A percentile compares a stretch with the other conserved stretches of the same genome.
Conservation (phyloP, 2,329 filamentous ascomycete genomes). For the Phaeophleospora eucalypticola region DNA sequence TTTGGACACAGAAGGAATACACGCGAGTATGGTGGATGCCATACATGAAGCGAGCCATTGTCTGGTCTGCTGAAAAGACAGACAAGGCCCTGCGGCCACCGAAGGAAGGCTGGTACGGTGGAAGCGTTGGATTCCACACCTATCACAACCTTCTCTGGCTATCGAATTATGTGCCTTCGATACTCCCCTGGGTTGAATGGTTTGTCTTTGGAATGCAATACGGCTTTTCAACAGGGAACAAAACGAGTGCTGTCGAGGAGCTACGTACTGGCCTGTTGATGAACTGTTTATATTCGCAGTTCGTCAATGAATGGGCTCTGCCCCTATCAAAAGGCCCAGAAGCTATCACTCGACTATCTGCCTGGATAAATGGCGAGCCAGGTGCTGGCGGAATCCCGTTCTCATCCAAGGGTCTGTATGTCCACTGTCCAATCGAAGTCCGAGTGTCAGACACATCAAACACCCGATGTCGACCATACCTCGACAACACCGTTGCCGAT, state of each 20-base stretch:
- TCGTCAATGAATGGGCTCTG: constrained; percentile 96
- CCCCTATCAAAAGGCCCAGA: constrained; percentile 83
- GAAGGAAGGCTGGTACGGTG: constrained; percentile 73
- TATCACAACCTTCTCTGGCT: constrained; percentile 89
- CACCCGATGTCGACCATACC: constrained; percentile 51
- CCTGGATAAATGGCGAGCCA: constrained; percentile 79
- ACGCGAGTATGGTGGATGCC: constrained; percentile 97
- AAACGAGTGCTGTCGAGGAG: constrained; percentile 72
- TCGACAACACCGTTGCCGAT: constrained; percentile 67
- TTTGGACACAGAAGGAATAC: constrained; percentile 85
- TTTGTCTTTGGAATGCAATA: constrained; percentile 98
- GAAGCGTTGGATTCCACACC: constrained; percentile 74
- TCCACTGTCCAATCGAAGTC: constrained; percentile 91
- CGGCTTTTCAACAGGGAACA: constrained; percentile 69
- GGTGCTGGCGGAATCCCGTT: constrained; percentile 69
- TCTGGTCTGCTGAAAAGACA: constrained; percentile 84
- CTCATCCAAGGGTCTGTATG: constrained; percentile 71
- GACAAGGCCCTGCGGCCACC: constrained; percentile 57
- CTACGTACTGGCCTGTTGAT: constrained; percentile 79
- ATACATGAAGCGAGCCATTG: constrained; percentile 79
- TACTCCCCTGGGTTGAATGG: constrained; percentile 88
- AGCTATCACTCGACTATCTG: constrained; percentile 73
- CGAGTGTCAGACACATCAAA: constrained; percentile 68
- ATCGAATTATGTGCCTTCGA: constrained; percentile 69
- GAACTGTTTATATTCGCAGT: constrained; percentile 98